Base-by-base conservation (phyloP, 2,329 filamentous ascomycete species). In the Phyllosticta paracitricarpa region DNA sequence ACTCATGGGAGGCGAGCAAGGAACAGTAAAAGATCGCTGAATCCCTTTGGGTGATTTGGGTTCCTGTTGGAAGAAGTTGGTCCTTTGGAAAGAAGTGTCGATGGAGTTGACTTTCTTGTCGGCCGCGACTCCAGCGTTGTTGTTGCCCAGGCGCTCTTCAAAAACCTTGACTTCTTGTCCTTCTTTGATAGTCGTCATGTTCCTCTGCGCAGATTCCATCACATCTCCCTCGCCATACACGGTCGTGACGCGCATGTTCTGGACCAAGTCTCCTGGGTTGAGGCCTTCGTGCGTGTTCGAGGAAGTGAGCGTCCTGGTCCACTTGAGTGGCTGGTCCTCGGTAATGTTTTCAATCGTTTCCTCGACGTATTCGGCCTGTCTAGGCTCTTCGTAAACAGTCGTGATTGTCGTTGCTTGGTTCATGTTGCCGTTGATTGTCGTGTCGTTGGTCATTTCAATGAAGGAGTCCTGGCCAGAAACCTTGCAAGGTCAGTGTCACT, bases 141-240 rank as follows among this genome's bases (percentile, higher is more conserved):
- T 48, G 59, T 59, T 9, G 65, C 64, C 56, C 59, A 64, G 25
- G 55, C 64, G 4, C 52, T 66, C 5, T 65, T 66, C 59, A 62
- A 62, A 57, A 56, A 51, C 12, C 61, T 66, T 17, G 64, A 66
- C 52, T 65, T 66, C 51, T 19, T 65, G 25, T 61, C 56, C 48
- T 65, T 64, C 59, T 64, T n/a, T 48, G 40, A 48, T 48, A 5
- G 40, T 48, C 1, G 40, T 48, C 40, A 48, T 48, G 40, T 48
- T 48, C 14, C 40, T 48, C 40, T 48, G 40, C 17, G 40, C 40
- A 17, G 40, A 48, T n/a, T 48, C 40, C 40, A 48, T 48, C 14
- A n/a, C 40, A 48, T 48, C 40, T 48, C 40, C 40, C n/a, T 48
- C 14, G 14, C 17, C 40, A 48, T 48, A 48, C 3, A 48, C 40